Evolutionary conservation across 108 stramenopile species (phyloP).

Genomic region (Pseudonitzschia multiseries): DNA sequence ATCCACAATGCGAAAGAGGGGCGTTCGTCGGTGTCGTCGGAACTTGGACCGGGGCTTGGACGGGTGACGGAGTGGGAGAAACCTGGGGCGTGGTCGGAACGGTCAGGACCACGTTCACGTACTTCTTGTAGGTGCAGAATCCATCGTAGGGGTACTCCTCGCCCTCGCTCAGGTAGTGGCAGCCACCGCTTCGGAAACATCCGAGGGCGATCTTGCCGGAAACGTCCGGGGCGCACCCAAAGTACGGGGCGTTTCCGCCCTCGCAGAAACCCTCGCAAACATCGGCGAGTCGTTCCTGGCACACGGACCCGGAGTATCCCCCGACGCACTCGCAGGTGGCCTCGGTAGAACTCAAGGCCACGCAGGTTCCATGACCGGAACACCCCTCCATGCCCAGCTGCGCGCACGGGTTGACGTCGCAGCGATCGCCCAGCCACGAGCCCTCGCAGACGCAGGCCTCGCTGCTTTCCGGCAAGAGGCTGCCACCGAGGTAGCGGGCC

Average conservation of each 20-base stretch:
- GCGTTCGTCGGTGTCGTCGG: neutral
- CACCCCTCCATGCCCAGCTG: conserved; percentile 21
- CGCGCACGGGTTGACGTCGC: conserved; percentile 36
- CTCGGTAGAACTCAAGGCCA: conserved; percentile 13
- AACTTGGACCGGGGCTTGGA: neutral
- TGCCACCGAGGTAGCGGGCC: conserved; percentile 50
- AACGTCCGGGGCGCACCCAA: conserved; percentile 2
- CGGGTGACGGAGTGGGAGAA: neutral
- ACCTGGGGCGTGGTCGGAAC: neutral
- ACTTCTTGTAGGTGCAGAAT: conserved; percentile 42
- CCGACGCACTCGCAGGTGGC: conserved; percentile 34
- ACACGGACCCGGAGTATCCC: conserved; percentile 40
- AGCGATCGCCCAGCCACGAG: conserved; percentile 37
- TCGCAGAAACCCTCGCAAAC: conserved; percentile 37
- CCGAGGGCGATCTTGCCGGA: neutral
- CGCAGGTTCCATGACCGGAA: conserved; percentile 38
- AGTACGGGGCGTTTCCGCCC: conserved; percentile 8
- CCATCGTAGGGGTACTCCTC: conserved; percentile 27
- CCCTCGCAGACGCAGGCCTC: conserved; percentile 44
- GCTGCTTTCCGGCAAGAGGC: neutral
- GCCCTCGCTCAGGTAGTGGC: conserved; percentile 31
- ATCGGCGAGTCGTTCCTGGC: conserved; percentile 15
- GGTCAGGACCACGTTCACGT: neutral
- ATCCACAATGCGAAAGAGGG: neutral
- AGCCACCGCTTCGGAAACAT: conserved; percentile 1